Conservation (phyloP, 1,284 basidiomycete species). For the Peniophora sp. region DNA sequence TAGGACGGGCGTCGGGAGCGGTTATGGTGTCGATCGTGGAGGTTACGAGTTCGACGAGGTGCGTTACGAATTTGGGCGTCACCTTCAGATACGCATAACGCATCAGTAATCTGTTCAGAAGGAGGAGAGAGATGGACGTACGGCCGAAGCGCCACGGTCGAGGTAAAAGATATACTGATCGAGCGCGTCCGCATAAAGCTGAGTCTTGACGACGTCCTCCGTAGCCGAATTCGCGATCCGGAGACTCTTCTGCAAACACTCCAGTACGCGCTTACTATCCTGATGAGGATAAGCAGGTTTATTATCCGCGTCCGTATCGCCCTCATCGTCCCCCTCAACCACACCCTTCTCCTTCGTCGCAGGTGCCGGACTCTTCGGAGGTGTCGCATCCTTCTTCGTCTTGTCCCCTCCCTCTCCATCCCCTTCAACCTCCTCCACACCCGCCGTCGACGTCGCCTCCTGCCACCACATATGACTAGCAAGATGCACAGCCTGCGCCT, state of each 20-base stretch:
- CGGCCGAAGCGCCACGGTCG: slow-evolving; percentile 84
- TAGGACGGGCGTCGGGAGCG: slow-evolving; percentile 78
- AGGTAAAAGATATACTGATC: slow-evolving; percentile 93
- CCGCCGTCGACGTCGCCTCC: slow-evolving; percentile 28
- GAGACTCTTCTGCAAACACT: slow-evolving; percentile 90
- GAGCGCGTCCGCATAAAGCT: slow-evolving; percentile 89
- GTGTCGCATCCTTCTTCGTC: slow-evolving; percentile 37
- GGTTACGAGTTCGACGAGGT: slow-evolving; percentile 87
- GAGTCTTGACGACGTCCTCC: slow-evolving; percentile 90
- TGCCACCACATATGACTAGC: slow-evolving; percentile 98
- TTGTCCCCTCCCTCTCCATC: slow-evolving; percentile 28
- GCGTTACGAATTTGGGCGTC: slow-evolving; percentile 91
- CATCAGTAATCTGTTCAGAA: slow-evolving; percentile 5
- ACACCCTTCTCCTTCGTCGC: background rate
- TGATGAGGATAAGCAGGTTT: slow-evolving; percentile 57
- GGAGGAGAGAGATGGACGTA: slow-evolving; percentile 33
- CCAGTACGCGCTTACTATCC: slow-evolving; percentile 91
- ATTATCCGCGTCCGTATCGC: background rate
- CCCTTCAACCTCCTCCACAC: slow-evolving; percentile 23
- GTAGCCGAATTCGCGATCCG: slow-evolving; percentile 91
- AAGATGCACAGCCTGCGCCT: slow-evolving; percentile 87
- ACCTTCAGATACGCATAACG: slow-evolving; percentile 39
- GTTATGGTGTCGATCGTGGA: slow-evolving; percentile 84
- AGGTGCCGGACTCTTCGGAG: too few species aligned
- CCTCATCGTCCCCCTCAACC: slow-evolving; percentile 21